These are phyloP conservation scores for Cinnamomum micranthum DNA, from an alignment of 164 flowering plant genomes.

Conservation along the genomic window DNA sequence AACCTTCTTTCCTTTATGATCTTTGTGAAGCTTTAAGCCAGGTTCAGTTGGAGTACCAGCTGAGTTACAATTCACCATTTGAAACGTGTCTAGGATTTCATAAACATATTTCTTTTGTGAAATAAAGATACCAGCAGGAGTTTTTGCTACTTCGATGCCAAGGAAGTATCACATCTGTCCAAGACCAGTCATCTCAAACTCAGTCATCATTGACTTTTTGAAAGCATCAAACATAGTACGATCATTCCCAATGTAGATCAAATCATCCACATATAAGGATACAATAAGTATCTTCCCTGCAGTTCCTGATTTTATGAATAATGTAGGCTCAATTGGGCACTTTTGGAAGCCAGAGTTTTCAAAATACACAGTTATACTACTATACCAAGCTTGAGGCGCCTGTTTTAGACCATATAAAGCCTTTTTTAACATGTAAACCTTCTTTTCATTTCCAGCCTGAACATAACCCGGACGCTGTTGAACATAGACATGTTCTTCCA, in stretches of 20 bases:
- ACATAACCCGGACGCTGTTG: too few species aligned
- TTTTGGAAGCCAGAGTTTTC: neutral
- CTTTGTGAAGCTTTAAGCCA: neutral
- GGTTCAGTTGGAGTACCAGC: neutral
- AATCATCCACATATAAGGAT: slow-evolving; percentile 3
- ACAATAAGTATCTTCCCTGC: neutral
- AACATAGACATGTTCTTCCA: too few species aligned
- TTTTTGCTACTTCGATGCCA: slow-evolving; percentile 2
- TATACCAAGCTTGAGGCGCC: neutral
- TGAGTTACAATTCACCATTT: slow-evolving; percentile 3
- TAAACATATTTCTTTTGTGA: neutral
- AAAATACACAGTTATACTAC: neutral
- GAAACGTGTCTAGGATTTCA: neutral
- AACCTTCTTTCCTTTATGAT: slow-evolving; percentile 4
- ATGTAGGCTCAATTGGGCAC: neutral
- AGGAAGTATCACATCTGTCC: neutral
- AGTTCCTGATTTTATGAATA: neutral
- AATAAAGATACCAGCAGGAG: neutral
- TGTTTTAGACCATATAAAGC: neutral
- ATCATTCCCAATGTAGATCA: slow-evolving; percentile 9
- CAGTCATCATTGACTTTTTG: neutral
- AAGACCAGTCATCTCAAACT: neutral
- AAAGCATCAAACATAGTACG: slow-evolving; percentile 1
- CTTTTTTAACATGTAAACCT: slow-evolving; percentile 1
- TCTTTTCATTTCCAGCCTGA: neutral